Base-by-base conservation (phyloP, 129 eudicot species). In the Lactuca sativa region DNA sequence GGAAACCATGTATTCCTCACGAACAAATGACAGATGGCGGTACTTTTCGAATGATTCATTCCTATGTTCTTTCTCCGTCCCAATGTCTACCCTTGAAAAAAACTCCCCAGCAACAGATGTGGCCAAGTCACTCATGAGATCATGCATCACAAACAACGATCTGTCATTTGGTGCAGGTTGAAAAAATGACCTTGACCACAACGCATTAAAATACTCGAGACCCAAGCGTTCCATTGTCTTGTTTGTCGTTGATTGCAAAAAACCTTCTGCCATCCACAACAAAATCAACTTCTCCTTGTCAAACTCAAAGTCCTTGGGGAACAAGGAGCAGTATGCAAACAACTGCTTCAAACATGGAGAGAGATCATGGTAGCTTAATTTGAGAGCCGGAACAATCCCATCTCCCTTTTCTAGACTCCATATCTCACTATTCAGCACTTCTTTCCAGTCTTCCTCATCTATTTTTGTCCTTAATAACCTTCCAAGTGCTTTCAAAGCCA, bases 81-180 rank as follows among this genome's bases (percentile, higher is more conserved):
- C 63, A 41, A 61, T 67, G 17, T 84, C 86, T 49, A 75, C 32
- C 75, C 73, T 69, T 7, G 66, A 17, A 32, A 71, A 65, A 37
- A 73, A 59, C 4, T 51, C 74, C 3, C 80, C 76, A 18, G 76
- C 80, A 71, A 80, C 81, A 37, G 21, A 65, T 31, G 62, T 66
- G 2, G 83, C 80, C 32, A 80, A 47, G 49, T 80, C 83, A 60
- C 69, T 64, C 56, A 76, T 74, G 12, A 84, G 53, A 47, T 84
- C 85, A 77, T 84, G 83, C 9, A 25, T 25, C 30, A 25, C 30
- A 25, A 25, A 25, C 30, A 6, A 6, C 8, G 9, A 40, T 40
- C 6, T 36, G 38, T 36, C 38, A 36, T 36, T 36, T 36, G 38
- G 38, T 6, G 6, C 38, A 36, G 38, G 38, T 36, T 36, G 38